phyloP scores from a whole-genome alignment of 176 grass and related monocot species.

The Oryza coarctata region DNA sequence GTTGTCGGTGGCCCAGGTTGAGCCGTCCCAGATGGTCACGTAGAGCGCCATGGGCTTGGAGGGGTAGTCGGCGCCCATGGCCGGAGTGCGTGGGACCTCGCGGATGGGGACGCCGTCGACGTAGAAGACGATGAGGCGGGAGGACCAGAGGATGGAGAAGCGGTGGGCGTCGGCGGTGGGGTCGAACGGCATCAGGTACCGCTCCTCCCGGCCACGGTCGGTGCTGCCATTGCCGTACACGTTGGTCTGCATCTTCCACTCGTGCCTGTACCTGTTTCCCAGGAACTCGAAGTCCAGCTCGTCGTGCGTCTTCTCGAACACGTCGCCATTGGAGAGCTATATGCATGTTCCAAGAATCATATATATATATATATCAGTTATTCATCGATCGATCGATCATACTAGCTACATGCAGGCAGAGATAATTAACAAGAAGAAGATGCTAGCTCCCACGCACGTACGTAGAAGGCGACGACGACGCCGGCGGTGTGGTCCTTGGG shows the following conservation, averaged over 20 bases:
- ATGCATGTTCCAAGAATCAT: too few species aligned
- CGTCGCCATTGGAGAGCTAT: constrained; percentile 77
- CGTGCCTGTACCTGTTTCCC: constrained; percentile 59
- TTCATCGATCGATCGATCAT: too few species aligned
- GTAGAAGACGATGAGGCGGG: constrained; percentile 59
- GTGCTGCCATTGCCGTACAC: constrained; percentile 93
- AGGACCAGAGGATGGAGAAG: constrained; percentile 75
- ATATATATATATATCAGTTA: too few species aligned
- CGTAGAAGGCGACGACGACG: constrained; percentile 87
- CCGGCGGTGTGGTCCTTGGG: constrained; percentile 71
- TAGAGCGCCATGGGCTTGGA: constrained; percentile 82
- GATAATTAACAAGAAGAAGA: too few species aligned
- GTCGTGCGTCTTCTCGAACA: constrained; percentile 72
- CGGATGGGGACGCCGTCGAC: constrained; percentile 66
- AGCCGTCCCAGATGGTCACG: constrained; percentile 86
- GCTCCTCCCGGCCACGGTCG: constrained; percentile 56
- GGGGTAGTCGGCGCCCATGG: constrained; percentile 59
- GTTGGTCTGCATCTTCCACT: constrained; percentile 85
- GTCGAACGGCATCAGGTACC: constrained; percentile 77
- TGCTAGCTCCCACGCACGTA: too few species aligned
- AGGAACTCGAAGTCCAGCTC: constrained; percentile 87
- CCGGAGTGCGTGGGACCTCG: constrained; percentile 43
- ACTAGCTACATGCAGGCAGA: too few species aligned
- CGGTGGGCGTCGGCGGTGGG: constrained; percentile 54
- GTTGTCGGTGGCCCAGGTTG: constrained; percentile 70